Evolutionary conservation across 1,284 basidiomycete genomes (phyloP), one percentile per base, ranked within the genome.

Genomic region (Leccinum huronense): DNA sequence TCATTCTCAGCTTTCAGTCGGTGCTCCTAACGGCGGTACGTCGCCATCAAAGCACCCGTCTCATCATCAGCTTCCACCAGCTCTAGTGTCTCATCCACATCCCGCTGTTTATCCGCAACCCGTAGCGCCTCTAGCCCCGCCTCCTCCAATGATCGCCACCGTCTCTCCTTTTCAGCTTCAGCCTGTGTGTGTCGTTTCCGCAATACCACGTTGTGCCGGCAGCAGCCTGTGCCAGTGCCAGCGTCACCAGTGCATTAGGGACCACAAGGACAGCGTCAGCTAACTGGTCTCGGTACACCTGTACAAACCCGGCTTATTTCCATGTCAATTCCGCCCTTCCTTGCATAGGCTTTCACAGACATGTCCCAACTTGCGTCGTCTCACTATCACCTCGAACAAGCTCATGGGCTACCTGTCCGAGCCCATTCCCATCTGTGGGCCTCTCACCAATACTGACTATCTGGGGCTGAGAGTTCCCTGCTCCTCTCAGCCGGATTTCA

Each of bases 181-280:
- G 23, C 19, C 72, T 73, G 58, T 74, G 69, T 23, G 55, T 74
- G 38, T 67, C 71, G 3, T 73, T 70, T 60, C 33, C 71, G 45
- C 73, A 58, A 42, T 72, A 73, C 54, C 63, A 57, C 34, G 30
- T 72, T 23, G 55, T 51, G 45, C 45, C 45, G 19, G 14, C 38
- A 14, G 14, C 36, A 13, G 11, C 11, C 38, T 0, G 38, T 16
- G 38, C 38, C 38, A 14, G 14, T 40, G 5, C 33, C 5, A 33
- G 33, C 9, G 14, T 40, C 38, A 3, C 66, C 72, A 3, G 63
- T 64, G 59, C 70, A 59, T 51, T 70, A 60, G 33, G 59, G 40
- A 1, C 70, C 63, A 8, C 71, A 27, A 23, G 45, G 45, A 51
- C 45, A 23, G 3, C 38, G 8, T 11, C 48, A 66, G 38, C 23